These are phyloP conservation scores for Exophiala lecanii-corni DNA, from an alignment of 2,329 filamentous ascomycete genomes.

Conservation along the genomic window DNA sequence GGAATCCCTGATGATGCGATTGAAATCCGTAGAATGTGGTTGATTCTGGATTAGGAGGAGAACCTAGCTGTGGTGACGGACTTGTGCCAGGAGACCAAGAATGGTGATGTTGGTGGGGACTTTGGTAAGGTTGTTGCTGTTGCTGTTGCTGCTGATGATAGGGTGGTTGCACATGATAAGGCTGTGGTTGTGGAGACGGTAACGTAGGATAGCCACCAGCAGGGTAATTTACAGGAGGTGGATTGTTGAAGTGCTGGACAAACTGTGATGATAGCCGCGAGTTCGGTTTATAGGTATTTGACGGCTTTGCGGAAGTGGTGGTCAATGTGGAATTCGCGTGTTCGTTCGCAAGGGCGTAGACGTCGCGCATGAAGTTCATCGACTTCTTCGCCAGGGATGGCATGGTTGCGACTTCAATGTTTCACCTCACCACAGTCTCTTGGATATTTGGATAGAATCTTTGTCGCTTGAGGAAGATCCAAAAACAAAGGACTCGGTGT, in stretches of 20 bases:
- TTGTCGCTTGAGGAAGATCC: neutral
- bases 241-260: neutral
- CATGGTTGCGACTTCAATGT: no score
- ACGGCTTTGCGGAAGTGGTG: neutral
- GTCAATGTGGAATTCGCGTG: constrained; percentile 2
- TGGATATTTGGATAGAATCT: neutral
- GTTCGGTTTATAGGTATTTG: neutral
- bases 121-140: constrained; percentile 1
- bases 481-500: neutral
- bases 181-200: constrained; percentile 4
- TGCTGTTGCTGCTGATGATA: constrained; percentile 2
- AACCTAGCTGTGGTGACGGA: constrained; percentile 1
- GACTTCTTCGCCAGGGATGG: constrained; percentile 19
- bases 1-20: no score
- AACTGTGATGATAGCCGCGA: constrained; percentile 1
- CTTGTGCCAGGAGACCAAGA: constrained; percentile 8
- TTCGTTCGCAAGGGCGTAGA: constrained; percentile 9
- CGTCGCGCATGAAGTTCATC: constrained; percentile 21
- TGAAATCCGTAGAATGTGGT: no score
- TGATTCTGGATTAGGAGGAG: neutral
- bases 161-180: neutral
- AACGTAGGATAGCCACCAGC: neutral
- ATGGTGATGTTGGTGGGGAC: constrained; percentile 2
- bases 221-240: neutral
- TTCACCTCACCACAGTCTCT: no score